phyloP scores from a whole-genome alignment of 2,329 filamentous ascomycete genomes.

The Alternaria arborescens region DNA sequence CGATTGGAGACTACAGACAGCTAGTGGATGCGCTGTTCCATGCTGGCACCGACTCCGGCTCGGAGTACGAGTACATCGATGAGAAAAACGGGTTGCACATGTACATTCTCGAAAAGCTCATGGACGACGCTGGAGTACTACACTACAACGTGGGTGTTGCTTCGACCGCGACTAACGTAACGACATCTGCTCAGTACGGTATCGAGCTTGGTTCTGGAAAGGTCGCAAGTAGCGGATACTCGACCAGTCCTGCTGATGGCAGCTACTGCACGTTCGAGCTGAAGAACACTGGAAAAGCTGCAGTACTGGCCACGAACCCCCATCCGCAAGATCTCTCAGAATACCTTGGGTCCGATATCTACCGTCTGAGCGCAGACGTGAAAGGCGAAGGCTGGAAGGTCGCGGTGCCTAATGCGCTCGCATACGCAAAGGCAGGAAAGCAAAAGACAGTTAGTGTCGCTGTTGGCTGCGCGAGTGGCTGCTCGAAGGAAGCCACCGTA shows the following conservation, averaged over 20 bases:
- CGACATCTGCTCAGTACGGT: conserved; percentile 45
- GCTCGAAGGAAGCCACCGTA: conserved; percentile 51
- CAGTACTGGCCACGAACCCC: conserved; percentile 17
- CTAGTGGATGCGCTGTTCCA: conserved; percentile 64
- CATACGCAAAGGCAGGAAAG: conserved; percentile 55
- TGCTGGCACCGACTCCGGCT: conserved; percentile 62
- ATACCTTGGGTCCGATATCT: conserved; percentile 58
- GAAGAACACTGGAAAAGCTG: conserved; percentile 55
- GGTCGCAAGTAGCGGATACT: conserved; percentile 22
- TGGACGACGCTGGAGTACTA: conserved; percentile 55
- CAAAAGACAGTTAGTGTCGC: conserved; percentile 54
- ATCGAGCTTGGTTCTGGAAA: conserved; percentile 47
- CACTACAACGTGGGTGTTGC: conserved; percentile 60
- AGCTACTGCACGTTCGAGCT: conserved; percentile 59
- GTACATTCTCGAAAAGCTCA: conserved; percentile 58
- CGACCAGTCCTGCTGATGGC: conserved; percentile 41
- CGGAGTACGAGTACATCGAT: conserved; percentile 60
- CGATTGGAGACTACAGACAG: conserved; percentile 64
- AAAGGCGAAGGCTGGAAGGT: conserved; percentile 59
- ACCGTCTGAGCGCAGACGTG: conserved; percentile 56
- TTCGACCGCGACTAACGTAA: conserved; percentile 51
- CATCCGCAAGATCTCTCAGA: conserved; percentile 50
- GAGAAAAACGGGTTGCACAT: conserved; percentile 60
- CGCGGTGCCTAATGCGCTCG: conserved; percentile 52
- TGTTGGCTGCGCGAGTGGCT: conserved; percentile 42